Evolutionary conservation across 345 rosid genomes (phyloP).

Genomic region (Geranium brycei): DNA sequence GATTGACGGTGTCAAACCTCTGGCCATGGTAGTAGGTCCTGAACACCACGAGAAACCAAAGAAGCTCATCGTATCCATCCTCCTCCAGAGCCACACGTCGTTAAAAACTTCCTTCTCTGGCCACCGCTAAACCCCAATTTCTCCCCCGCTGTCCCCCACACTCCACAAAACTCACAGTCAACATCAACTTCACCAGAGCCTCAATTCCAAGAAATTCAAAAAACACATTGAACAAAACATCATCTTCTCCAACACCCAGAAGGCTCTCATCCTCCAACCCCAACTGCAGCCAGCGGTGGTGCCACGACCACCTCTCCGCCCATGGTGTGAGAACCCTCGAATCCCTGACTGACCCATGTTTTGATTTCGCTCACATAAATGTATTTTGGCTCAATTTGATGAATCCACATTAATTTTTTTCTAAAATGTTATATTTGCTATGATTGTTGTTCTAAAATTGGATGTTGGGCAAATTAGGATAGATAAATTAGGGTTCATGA

Average conservation of each 20-base stretch:
- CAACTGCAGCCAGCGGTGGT: conserved; percentile 76
- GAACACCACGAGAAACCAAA: too few relatives aligned
- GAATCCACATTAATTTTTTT: conserved; percentile 12
- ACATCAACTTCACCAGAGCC: conserved; percentile 13
- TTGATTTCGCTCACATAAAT: conserved; percentile 33
- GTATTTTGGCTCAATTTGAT: conserved; percentile 24
- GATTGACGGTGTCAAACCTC: too few relatives aligned
- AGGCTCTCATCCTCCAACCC: conserved; percentile 48
- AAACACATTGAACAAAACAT: conserved; percentile 8
- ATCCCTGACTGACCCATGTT: conserved; percentile 38
- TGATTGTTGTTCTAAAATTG: too few relatives aligned
- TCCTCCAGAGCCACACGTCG: conserved; percentile 47
- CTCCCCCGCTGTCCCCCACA: conserved; percentile 26
- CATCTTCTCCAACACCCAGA: conserved; percentile 14
- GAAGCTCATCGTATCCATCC: conserved; percentile 57
- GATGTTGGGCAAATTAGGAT: too few relatives aligned
- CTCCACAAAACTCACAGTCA: conserved; percentile 16
- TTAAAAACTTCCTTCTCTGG: conserved; percentile 29
- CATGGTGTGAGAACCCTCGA: conserved; percentile 51
- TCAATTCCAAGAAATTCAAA: conserved; percentile 1
- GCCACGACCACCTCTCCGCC: conserved; percentile 44
- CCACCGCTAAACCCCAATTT: conserved; percentile 27
- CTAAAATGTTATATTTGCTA: too few relatives aligned
- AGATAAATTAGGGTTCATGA: too few relatives aligned
- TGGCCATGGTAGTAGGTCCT: too few relatives aligned